These are phyloP conservation scores for Pseudogymnoascus sp. DNA, from an alignment of 2,329 filamentous ascomycete species.

Conservation along the genomic window DNA sequence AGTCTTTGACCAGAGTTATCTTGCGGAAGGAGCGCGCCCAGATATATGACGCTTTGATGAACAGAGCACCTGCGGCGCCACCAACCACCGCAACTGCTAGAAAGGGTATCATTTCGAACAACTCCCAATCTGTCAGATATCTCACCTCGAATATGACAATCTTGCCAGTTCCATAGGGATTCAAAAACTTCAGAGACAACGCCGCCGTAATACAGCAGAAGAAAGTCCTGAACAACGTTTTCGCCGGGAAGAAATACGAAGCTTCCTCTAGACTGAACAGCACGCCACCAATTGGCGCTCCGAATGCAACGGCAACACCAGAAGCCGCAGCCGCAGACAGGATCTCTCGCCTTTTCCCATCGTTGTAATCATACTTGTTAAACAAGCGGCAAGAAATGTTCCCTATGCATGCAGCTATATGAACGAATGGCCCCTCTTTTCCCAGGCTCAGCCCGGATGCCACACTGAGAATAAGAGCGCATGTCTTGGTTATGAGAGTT, in stretches of 20 bases:
- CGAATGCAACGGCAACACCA: constrained; percentile 90
- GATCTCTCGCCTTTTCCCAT: constrained; percentile 87
- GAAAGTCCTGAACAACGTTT: constrained; percentile 94
- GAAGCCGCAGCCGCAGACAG: constrained; percentile 89
- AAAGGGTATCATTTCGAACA: constrained; percentile 83
- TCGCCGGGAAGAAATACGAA: constrained; percentile 93
- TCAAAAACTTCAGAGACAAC: constrained; percentile 85
- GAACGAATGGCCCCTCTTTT: constrained; percentile 92
- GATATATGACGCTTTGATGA: constrained; percentile 88
- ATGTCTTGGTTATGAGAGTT: constrained; percentile 78
- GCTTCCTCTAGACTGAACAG: constrained; percentile 94
- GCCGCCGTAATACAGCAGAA: constrained; percentile 96
- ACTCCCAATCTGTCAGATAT: constrained; percentile 85
- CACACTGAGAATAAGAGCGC: constrained; percentile 79
- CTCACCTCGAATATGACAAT: constrained; percentile 95
- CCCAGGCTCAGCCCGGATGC: constrained; percentile 88
- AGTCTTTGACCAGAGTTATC: constrained; percentile 70
- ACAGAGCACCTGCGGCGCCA: constrained; percentile 77
- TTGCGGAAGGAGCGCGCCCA: constrained; percentile 89
- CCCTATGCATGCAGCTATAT: constrained; percentile 90
- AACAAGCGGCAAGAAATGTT: constrained; percentile 96
- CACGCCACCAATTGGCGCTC: constrained; percentile 82
- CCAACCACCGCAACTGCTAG: constrained; percentile 81
- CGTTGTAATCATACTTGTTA: constrained; percentile 86
- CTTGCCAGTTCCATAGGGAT: constrained; percentile 93